Conservation (phyloP, 2,329 filamentous ascomycete species). For the Dryadomyces quercus-mongolicae region DNA sequence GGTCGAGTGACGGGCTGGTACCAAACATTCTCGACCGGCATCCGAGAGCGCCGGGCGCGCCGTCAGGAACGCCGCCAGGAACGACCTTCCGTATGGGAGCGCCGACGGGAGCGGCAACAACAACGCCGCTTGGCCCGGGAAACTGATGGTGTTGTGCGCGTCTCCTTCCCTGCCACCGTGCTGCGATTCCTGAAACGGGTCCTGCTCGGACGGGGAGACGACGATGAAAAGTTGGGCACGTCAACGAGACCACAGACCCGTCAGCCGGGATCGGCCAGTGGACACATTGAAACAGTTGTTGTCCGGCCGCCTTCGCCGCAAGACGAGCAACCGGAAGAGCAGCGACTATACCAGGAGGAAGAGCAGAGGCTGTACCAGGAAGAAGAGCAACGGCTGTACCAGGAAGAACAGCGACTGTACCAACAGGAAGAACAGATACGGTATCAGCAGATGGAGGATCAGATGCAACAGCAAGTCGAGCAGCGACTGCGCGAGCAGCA, state of each 20-base stretch:
- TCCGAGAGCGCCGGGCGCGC: slow-evolving; percentile 15
- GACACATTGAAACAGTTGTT: slow-evolving; percentile 17
- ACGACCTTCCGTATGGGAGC: slow-evolving; percentile 1
- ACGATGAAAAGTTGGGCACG: slow-evolving; percentile 22
- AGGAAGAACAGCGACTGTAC: neutral
- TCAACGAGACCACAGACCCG: neutral
- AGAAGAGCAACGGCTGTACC: neutral
- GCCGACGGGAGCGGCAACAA: neutral
- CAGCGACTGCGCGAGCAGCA: neutral
- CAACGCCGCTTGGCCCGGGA: neutral
- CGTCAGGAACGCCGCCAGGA: slow-evolving; percentile 5
- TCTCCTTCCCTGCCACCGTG: neutral
- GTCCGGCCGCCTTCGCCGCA: slow-evolving; percentile 10
- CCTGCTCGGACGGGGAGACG: slow-evolving; percentile 6
- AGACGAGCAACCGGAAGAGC: neutral
- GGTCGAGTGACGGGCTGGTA: neutral
- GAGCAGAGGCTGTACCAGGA: neutral
- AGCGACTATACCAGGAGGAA: neutral
- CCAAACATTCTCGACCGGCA: neutral
- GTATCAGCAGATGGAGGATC: neutral
- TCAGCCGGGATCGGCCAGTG: neutral
- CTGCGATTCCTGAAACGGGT: neutral
- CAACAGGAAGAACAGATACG: neutral
- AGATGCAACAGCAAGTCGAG: neutral
- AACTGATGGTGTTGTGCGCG: neutral